Conservation (phyloP, 2,329 filamentous ascomycete genomes). For the Ophiobolus disseminans region DNA sequence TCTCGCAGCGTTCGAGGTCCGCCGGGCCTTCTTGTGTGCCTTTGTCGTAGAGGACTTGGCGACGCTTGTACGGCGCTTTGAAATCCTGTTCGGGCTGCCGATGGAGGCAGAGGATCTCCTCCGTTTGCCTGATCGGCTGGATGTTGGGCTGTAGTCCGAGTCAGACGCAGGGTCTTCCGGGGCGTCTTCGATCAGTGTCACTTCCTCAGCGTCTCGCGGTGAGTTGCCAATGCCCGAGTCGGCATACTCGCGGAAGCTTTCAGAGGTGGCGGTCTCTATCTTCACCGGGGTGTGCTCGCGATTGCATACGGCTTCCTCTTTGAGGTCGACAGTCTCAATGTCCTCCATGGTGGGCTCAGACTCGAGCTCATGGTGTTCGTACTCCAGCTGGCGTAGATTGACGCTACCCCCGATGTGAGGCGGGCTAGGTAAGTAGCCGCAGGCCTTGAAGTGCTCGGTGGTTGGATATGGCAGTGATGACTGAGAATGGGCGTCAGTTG, state of each 20-base stretch:
- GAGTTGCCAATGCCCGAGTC: slow-evolving; percentile 39
- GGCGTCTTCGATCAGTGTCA: slow-evolving; percentile 43
- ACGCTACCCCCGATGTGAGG: slow-evolving; percentile 25
- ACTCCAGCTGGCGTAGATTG: slow-evolving; percentile 42
- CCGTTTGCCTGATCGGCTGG: slow-evolving; percentile 25
- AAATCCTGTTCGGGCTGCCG: slow-evolving; percentile 19
- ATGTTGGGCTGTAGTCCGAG: slow-evolving; percentile 44
- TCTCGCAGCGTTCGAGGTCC: slow-evolving; percentile 17
- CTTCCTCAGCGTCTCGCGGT: slow-evolving; percentile 45
- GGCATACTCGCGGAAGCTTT: slow-evolving; percentile 23
- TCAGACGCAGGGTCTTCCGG: slow-evolving; percentile 43
- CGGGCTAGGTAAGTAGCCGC: slow-evolving; percentile 17
- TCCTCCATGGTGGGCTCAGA: slow-evolving; percentile 34
- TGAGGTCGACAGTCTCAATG: slow-evolving; percentile 26
- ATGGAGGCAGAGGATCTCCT: slow-evolving; percentile 38
- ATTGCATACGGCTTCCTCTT: slow-evolving; percentile 30
- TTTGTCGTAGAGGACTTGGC: slow-evolving; percentile 30
- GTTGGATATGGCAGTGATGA: slow-evolving; percentile 25
- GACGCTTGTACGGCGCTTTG: slow-evolving; percentile 27
- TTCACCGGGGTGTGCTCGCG: slow-evolving; percentile 23
- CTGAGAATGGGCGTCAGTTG: slow-evolving; percentile 22
- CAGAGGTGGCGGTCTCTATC: slow-evolving; percentile 16
- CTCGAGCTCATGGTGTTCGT: slow-evolving; percentile 37
- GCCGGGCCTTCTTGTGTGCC: slow-evolving; percentile 29
- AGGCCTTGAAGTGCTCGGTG: slow-evolving; percentile 22